A percentile compares a stretch with the other conserved stretches of the same genome.
phyloP scores from a whole-genome alignment of 2,329 filamentous ascomycete species.

The Penicillium corylophilum region DNA sequence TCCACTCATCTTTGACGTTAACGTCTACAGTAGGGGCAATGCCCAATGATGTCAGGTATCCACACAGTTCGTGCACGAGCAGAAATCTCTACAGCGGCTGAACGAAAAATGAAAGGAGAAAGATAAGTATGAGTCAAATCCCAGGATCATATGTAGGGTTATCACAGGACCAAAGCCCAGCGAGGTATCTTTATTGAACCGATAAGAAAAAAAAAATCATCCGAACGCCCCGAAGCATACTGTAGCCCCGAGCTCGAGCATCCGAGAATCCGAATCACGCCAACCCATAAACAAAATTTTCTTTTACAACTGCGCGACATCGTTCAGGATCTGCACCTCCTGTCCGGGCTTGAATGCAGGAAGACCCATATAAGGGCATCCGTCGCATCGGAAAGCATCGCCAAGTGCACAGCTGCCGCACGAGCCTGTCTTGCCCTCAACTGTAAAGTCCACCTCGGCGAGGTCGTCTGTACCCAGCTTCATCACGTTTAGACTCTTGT shows the following conservation, averaged over 20 bases:
- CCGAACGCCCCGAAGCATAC: neutral
- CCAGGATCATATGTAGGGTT: constrained; percentile 1
- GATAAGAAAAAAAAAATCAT: neutral
- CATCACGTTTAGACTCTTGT: constrained; percentile 55
- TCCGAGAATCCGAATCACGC: neutral
- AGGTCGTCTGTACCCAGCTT: constrained; percentile 75
- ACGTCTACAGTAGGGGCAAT: neutral
- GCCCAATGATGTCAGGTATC: constrained; percentile 8
- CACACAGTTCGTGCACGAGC: neutral
- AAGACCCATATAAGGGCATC: constrained; percentile 81
- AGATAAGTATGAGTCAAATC: neutral
- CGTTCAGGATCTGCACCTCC: constrained; percentile 84
- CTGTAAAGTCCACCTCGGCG: constrained; percentile 85
- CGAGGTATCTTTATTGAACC: constrained; percentile 11
- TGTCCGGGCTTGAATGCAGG: constrained; percentile 97
- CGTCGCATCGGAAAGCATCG: constrained; percentile 78
- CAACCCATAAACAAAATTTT: neutral
- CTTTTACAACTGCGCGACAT: constrained; percentile 72
- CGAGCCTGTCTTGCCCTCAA: constrained; percentile 89
- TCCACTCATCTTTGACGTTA: neutral
- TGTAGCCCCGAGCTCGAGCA: neutral
- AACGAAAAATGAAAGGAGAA: neutral
- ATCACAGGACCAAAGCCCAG: constrained; percentile 6
- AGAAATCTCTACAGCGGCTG: neutral
- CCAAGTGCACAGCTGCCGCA: constrained; percentile 93